These are phyloP conservation scores for Alternaria conjuncta DNA, from an alignment of 2,329 filamentous ascomycete species.

Conservation along the genomic window DNA sequence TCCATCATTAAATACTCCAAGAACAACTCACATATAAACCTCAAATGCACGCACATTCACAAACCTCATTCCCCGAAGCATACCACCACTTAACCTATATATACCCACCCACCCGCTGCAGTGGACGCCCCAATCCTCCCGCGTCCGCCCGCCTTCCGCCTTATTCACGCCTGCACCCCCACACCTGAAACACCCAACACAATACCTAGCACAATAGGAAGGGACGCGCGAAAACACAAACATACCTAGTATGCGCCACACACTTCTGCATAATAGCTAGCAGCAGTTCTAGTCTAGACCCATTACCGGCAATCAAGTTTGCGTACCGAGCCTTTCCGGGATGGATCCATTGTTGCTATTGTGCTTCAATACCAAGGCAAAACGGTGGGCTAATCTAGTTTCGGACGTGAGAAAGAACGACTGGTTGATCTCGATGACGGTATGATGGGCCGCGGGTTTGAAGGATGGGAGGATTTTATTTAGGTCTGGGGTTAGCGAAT, in stretches of 20 bases:
- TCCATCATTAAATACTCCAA: too few species aligned
- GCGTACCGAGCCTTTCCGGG: neutral
- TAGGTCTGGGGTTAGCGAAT: neutral
- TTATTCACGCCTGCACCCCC: constrained; percentile 19
- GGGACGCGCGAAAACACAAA: neutral
- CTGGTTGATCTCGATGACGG: too few species aligned
- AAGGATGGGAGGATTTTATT: neutral
- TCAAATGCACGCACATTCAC: neutral
- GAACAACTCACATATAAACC: neutral
- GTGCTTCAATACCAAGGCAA: neutral
- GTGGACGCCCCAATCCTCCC: neutral
- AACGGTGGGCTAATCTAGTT: neutral
- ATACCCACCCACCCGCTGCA: constrained; percentile 4
- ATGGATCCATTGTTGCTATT: neutral
- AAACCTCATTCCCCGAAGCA: neutral
- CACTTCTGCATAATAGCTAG: neutral
- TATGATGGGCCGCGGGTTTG: neutral
- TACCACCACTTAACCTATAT: neutral
- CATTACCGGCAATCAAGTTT: neutral
- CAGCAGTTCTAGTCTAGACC: neutral
- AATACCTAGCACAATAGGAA: constrained; percentile 27
- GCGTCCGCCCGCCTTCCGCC: constrained; percentile 2
- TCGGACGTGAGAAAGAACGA: neutral
- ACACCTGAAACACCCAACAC: constrained; percentile 27
- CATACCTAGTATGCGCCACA: neutral